Evolutionary conservation across 2,329 filamentous ascomycete genomes (phyloP).

Genomic region (Pseudogymnoascus sp.): DNA sequence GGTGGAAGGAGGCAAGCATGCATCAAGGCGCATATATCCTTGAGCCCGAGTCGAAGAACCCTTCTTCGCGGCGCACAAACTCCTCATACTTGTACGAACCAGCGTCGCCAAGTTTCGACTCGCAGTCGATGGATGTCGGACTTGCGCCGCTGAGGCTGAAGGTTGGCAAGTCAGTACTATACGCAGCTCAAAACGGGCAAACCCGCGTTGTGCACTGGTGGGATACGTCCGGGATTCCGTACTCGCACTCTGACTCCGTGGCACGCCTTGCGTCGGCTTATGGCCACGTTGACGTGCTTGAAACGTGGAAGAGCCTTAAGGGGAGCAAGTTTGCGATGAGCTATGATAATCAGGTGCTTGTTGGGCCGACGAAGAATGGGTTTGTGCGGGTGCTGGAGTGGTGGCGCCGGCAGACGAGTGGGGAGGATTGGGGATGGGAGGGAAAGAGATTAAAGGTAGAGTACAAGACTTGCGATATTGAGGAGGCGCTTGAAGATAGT

Average conservation of each 20-base stretch:
- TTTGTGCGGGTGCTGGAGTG: constrained; percentile 82
- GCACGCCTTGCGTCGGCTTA: constrained; percentile 79
- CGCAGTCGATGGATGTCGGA: constrained; percentile 19
- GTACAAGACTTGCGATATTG: constrained; percentile 92
- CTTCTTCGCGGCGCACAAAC: constrained; percentile 22
- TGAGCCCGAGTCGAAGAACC: constrained; percentile 29
- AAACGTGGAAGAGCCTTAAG: constrained; percentile 72
- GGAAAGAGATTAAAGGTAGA: constrained; percentile 66
- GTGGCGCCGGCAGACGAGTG: constrained; percentile 70
- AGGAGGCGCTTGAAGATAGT: constrained; percentile 87
- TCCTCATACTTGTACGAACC: constrained; percentile 19
- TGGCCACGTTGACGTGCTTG: constrained; percentile 76
- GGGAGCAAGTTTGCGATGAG: constrained; percentile 59
- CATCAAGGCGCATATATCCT: constrained; percentile 49
- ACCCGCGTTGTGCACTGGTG: constrained; percentile 79
- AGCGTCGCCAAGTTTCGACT: constrained; percentile 14
- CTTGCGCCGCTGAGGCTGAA: constrained; percentile 53
- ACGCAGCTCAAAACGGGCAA: constrained; percentile 77
- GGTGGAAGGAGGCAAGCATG: constrained; percentile 74
- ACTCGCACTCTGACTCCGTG: constrained; percentile 73
- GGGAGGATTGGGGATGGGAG: constrained; percentile 45
- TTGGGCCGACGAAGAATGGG: constrained; percentile 81
- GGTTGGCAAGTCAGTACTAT: constrained; percentile 76
- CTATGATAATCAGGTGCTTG: constrained; percentile 76
- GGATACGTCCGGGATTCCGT: constrained; percentile 73